Conservation (phyloP, 352 stramenopile genomes). For the Albugo laibachii region DNA sequence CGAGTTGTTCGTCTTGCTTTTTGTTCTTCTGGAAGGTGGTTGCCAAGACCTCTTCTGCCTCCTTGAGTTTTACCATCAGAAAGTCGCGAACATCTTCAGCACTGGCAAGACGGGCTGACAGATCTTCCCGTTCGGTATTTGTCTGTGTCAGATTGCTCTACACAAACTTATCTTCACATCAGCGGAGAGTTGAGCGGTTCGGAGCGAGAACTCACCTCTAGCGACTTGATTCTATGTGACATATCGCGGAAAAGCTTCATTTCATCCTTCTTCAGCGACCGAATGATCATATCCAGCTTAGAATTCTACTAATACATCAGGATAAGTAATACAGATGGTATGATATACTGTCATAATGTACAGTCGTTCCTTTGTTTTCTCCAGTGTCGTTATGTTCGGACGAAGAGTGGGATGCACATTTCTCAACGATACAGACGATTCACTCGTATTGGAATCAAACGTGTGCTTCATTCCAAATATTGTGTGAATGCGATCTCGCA, state of each 20-base stretch:
- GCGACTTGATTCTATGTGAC: slow-evolving; percentile 43
- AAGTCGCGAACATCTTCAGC: slow-evolving; percentile 68
- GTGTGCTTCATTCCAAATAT: slow-evolving; percentile 30
- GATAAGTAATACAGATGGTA: background rate
- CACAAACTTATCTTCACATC: background rate
- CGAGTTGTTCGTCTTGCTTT: slow-evolving; percentile 47
- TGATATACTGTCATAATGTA: background rate
- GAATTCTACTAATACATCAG: slow-evolving; percentile 17
- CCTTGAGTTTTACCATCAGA: slow-evolving; percentile 69
- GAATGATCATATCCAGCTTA: slow-evolving; percentile 56
- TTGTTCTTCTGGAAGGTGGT: slow-evolving; percentile 23
- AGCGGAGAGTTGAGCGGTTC: background rate
- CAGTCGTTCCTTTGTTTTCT: background rate
- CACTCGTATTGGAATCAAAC: background rate
- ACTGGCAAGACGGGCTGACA: slow-evolving; percentile 38
- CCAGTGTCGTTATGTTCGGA: background rate
- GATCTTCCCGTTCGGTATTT: slow-evolving; percentile 61
- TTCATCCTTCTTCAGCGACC: slow-evolving; percentile 60
- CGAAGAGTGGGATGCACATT: background rate
- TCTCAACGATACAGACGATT: background rate
- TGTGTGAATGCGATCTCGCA: slow-evolving; percentile 32
- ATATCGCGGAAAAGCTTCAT: slow-evolving; percentile 76
- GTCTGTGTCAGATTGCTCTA: slow-evolving; percentile 36
- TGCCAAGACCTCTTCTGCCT: slow-evolving; percentile 41
- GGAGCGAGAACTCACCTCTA: slow-evolving; percentile 22